Percentiles rank a stretch among this genome's conserved stretches.
Evolutionary conservation across 1,139 yeast genomes (phyloP).

Genomic region (Yamadazyma pseudoaaseri): DNA sequence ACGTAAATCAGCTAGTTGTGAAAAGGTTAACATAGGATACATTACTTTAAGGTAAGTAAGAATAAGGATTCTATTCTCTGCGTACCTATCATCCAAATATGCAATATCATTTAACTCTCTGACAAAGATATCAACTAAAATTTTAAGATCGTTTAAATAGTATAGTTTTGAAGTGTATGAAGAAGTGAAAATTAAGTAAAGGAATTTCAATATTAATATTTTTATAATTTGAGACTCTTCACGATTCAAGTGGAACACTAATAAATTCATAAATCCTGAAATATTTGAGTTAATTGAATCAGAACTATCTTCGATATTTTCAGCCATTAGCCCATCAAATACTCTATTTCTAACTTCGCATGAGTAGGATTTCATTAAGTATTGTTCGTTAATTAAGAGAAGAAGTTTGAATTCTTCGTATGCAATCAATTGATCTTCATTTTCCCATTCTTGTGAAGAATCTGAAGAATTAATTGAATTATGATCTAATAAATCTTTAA

Average conservation of each 20-base stretch:
- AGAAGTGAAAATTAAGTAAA: slow-evolving; percentile 73
- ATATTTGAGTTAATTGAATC: slow-evolving; percentile 21
- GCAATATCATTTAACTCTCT: slow-evolving; percentile 74
- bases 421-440: slow-evolving; percentile 62
- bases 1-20: slow-evolving; percentile 53
- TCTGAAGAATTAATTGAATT: slow-evolving; percentile 45
- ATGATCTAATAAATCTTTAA: slow-evolving; percentile 52
- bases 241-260: slow-evolving; percentile 65
- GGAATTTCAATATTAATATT: slow-evolving; percentile 73
- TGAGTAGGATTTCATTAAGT: slow-evolving; percentile 59
- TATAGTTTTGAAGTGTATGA: slow-evolving; percentile 63
- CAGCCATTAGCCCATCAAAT: slow-evolving; percentile 41
- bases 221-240: slow-evolving; percentile 72
- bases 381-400: slow-evolving; percentile 80
- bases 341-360: slow-evolving; percentile 43
- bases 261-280: slow-evolving; percentile 40
- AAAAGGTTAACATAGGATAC: slow-evolving; percentile 65
- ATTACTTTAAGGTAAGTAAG: slow-evolving; percentile 77
- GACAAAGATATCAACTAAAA: slow-evolving; percentile 79
- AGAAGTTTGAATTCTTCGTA: slow-evolving; percentile 73
- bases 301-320: slow-evolving; percentile 12
- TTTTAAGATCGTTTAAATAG: slow-evolving; percentile 82
- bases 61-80: slow-evolving; percentile 54
- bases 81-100: slow-evolving; percentile 33
- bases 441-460: slow-evolving; percentile 37